phyloP scores from a whole-genome alignment of 78 protist genomes.

The Cavenderia fasciculata region DNA sequence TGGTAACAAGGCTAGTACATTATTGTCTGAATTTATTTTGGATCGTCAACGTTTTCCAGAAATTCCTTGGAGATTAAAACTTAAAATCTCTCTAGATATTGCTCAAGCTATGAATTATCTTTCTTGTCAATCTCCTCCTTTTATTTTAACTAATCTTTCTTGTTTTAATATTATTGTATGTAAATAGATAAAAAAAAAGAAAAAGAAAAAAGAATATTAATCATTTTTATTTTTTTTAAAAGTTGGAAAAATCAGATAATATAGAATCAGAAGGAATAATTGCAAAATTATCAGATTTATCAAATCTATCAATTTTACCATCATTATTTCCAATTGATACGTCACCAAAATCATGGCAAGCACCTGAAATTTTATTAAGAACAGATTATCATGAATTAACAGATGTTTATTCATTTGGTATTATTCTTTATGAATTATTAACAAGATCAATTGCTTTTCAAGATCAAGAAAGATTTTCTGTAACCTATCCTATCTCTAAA shows the following conservation, averaged over 20 bases:
- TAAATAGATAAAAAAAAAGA: background rate
- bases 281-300: slow-evolving; percentile 39
- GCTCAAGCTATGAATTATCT: slow-evolving; percentile 44
- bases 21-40: slow-evolving; percentile 31
- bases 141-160: slow-evolving; percentile 32
- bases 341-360: slow-evolving; percentile 36
- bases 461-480: slow-evolving; percentile 65
- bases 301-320: slow-evolving; percentile 27
- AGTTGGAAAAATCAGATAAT: background rate
- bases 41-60: slow-evolving; percentile 70
- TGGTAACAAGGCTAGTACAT: slow-evolving; percentile 46
- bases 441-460: slow-evolving; percentile 63
- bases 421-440: slow-evolving; percentile 37
- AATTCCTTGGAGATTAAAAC: slow-evolving; percentile 49
- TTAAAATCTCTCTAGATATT: slow-evolving; percentile 59
- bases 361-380: slow-evolving; percentile 55
- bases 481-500: background rate
- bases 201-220: background rate
- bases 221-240: too few relatives aligned
- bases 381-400: slow-evolving; percentile 47
- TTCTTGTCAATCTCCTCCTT: slow-evolving; percentile 37
- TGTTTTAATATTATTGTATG: background rate
- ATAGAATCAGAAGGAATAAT: slow-evolving; percentile 10
- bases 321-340: slow-evolving; percentile 44
- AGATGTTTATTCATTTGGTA: slow-evolving; percentile 52